phyloP scores from a whole-genome alignment of 352 stramenopile genomes.

The Globisporangium paddicum region DNA sequence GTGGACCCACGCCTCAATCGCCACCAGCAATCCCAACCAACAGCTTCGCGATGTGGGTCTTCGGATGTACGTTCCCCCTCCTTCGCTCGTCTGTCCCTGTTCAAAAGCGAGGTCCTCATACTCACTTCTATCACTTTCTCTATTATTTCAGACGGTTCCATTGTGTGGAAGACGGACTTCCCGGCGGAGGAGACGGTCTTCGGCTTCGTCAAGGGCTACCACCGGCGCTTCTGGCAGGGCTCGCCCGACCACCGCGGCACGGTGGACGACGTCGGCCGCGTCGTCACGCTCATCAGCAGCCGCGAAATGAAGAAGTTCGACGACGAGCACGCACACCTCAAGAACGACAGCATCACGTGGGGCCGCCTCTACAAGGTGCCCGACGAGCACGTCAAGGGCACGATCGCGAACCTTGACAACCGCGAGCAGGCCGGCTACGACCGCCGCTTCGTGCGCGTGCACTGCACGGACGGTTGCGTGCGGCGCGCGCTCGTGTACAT shows the following conservation, averaged over 20 bases:
- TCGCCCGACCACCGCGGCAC: conserved; percentile 85
- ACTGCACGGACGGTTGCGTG: conserved; percentile 63
- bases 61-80: conserved; percentile 63
- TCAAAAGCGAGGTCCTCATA: not conserved
- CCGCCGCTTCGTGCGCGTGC: conserved; percentile 67
- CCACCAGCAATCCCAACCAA: conserved; percentile 11
- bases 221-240: conserved; percentile 88
- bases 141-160: not conserved
- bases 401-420: conserved; percentile 77
- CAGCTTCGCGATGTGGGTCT: not conserved
- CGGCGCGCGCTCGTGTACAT: conserved; percentile 83
- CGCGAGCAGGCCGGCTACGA: conserved; percentile 83
- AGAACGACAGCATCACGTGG: conserved; percentile 70
- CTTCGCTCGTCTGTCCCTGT: conserved; percentile 4
- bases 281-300: conserved; percentile 85
- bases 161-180: conserved; percentile 28
- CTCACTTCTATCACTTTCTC: not conserved
- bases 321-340: conserved; percentile 60
- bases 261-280: conserved; percentile 65
- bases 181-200: conserved; percentile 24
- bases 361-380: conserved; percentile 87
- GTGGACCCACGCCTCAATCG: not conserved
- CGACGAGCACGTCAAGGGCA: conserved; percentile 64
- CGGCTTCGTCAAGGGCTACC: conserved; percentile 77
- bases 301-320: conserved; percentile 72